Evolutionary conservation across 768 basidiomycete genomes (phyloP), one percentile per base, ranked within the genome.

Genomic region (Vishniacozyma victoriae): DNA sequence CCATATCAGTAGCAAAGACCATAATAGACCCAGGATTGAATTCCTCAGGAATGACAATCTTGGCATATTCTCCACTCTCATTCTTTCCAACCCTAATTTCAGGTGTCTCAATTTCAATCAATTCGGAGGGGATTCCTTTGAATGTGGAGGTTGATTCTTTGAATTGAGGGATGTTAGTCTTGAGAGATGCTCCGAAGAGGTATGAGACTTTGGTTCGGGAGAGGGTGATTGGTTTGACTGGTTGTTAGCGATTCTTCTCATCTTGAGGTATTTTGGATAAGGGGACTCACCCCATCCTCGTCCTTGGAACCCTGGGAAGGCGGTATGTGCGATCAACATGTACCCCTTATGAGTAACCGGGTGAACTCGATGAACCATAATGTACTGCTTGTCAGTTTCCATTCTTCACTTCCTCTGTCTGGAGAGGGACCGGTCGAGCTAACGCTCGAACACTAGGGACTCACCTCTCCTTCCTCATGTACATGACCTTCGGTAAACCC

Each of bases 21-120:
- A 96, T 83, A 62, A 97, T 81, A 51, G 87, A 89, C 9, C 93
- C 93, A 0, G 93, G 91, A n/a, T 92, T 91, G 74, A 97, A 99
- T 60, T 77, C 75, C 29, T 90, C 84, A 0, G 95, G 95, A 1
- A 95, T 81, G 16, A 79, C 61, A 50, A 97, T 82, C 67, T 90
- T 86, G 18, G 84, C 79, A 71, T 77, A 87, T 0, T 82, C 78
- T 1, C 84, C 84, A 50, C 82, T 81, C 24, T 58, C 67, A 57
- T 87, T 86, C n/a, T 76, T 68, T 3, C 82, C 80, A 45, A 82
- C 79, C 3, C 78, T 74, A n/a, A 80, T 77, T 2, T 75, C 71
- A 16, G 87, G 78, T 3, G 78, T 71, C 0, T 77, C 64, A 62
- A 92, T 77, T 36, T 85, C 81, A 16, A 80, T 70, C 12, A 97